Conservation (phyloP, 306 rosid species). For the Acacia crassicarpa region DNA sequence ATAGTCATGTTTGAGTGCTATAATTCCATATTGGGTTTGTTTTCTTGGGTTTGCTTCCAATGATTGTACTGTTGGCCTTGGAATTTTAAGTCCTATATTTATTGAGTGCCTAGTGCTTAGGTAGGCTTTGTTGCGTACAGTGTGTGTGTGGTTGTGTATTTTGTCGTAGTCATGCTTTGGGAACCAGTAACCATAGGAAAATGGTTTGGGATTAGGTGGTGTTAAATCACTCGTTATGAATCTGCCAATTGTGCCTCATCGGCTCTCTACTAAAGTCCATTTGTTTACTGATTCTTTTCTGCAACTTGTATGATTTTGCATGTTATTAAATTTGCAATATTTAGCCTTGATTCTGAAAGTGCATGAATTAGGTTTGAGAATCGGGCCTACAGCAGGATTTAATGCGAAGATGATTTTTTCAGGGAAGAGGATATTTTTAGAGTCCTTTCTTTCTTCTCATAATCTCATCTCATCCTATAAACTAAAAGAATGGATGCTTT, state of each 20-base stretch:
- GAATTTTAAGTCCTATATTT: neutral
- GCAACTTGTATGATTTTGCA: neutral
- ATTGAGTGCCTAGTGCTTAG: neutral
- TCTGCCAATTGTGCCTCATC: neutral
- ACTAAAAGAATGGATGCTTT: too few relatives aligned
- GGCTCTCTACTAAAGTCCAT: neutral
- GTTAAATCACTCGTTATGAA: neutral
- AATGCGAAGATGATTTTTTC: too few relatives aligned
- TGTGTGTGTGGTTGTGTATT: neutral
- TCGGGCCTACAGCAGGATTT: too few relatives aligned
- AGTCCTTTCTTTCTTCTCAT: too few relatives aligned
- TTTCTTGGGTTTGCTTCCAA: constrained; percentile 26
- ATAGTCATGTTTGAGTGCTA: constrained; percentile 4
- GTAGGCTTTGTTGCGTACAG: neutral
- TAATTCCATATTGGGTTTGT: constrained; percentile 7
- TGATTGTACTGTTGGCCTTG: neutral
- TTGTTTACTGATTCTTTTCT: neutral
- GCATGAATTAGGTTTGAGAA: too few relatives aligned
- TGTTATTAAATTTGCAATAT: neutral
- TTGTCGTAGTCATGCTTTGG: neutral
- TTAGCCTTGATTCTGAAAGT: too few relatives aligned
- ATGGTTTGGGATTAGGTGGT: neutral
- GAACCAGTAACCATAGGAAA: neutral
- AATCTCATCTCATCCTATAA: too few relatives aligned
- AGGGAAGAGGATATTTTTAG: too few relatives aligned